These are phyloP conservation scores for Coelastrella sp. DNA, from an alignment of 139 green algal genomes.

Conservation along the genomic window DNA sequence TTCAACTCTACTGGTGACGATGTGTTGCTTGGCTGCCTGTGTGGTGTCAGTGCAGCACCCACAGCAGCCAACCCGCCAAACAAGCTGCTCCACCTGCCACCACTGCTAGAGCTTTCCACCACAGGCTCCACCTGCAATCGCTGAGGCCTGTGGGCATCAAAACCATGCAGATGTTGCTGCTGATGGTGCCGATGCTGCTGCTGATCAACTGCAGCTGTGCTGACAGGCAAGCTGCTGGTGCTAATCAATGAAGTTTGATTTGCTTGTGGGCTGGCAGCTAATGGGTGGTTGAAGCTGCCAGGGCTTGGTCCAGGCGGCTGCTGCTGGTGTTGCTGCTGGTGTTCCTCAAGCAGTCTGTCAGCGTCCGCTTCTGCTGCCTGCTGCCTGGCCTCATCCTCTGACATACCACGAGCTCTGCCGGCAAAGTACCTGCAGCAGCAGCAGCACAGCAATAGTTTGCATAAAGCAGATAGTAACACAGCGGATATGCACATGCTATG, in stretches of 20 bases:
- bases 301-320: too few species aligned
- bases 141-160: neutral
- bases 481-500: too few species aligned
- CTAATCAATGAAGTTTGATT: too few species aligned
- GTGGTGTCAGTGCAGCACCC: neutral
- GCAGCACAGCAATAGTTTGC: neutral
- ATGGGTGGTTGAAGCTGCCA: too few species aligned
- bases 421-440: neutral
- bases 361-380: neutral
- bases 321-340: too few species aligned
- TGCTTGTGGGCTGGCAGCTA: too few species aligned
- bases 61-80: neutral
- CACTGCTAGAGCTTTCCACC: neutral
- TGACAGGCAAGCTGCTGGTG: too few species aligned
- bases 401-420: neutral
- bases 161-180: neutral
- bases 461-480: too few species aligned
- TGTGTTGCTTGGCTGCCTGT: neutral
- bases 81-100: neutral
- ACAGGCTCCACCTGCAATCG: neutral
- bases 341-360: neutral
- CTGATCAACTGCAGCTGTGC: too few species aligned
- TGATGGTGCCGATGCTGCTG: too few species aligned
- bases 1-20: too few species aligned
- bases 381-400: neutral